Evolutionary conservation across 2,329 filamentous ascomycete species (phyloP).

Genomic region (Calcarisporium arbuscula): DNA sequence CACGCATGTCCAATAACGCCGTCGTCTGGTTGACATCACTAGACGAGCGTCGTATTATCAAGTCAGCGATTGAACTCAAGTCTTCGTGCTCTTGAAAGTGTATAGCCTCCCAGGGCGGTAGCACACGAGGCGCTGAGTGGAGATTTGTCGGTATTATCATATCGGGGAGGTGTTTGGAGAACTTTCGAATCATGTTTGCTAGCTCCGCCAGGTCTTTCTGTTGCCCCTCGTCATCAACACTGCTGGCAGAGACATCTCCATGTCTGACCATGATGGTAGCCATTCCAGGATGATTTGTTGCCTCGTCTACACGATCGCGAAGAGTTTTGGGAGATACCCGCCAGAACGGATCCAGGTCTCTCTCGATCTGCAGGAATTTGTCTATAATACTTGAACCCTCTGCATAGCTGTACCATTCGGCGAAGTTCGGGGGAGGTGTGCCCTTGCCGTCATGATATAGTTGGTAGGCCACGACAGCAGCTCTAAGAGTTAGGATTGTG

Average conservation of each 20-base stretch:
- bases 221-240: constrained; percentile 23
- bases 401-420: constrained; percentile 78
- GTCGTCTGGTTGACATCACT: constrained; percentile 5
- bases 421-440: constrained; percentile 74
- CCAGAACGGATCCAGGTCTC: constrained; percentile 73
- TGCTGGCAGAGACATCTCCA: constrained; percentile 48
- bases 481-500: constrained; percentile 39
- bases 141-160: constrained; percentile 84
- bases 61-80: constrained; percentile 20
- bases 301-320: constrained; percentile 46
- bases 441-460: constrained; percentile 53
- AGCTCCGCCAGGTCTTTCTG: constrained; percentile 35
- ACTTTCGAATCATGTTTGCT: constrained; percentile 62
- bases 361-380: constrained; percentile 72
- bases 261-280: constrained; percentile 53
- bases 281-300: constrained; percentile 35
- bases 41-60: constrained; percentile 21
- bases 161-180: constrained; percentile 67
- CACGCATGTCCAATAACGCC: too few species aligned
- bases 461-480: constrained; percentile 43
- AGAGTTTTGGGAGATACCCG: constrained; percentile 62
- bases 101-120: constrained; percentile 49
- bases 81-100: constrained; percentile 13
- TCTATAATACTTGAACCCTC: constrained; percentile 69
- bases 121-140: constrained; percentile 34